A percentile compares a stretch with the other conserved stretches of the same genome.
Conservation (phyloP, 805 yeast species). For the Candida taoyuanica region DNA sequence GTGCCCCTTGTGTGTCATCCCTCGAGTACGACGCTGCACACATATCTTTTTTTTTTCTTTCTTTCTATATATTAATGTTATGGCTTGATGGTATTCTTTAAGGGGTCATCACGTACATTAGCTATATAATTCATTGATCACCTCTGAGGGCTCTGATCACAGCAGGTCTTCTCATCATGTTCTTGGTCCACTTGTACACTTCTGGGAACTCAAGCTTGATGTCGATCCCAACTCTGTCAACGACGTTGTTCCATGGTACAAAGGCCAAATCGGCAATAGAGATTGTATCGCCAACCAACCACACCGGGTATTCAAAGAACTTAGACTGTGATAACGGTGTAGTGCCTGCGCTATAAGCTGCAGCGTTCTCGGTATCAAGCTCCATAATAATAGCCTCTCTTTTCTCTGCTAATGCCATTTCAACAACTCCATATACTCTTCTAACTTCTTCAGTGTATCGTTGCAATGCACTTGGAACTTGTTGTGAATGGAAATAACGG, state of each 20-base stretch:
- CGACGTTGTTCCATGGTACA: constrained; percentile 97
- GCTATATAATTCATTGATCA: constrained; percentile 42
- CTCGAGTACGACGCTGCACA: too few species aligned
- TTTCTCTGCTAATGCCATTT: constrained; percentile 90
- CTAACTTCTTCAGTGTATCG: constrained; percentile 89
- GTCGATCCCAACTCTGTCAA: constrained; percentile 86
- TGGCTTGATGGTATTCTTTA: too few species aligned
- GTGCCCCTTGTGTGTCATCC: too few species aligned
- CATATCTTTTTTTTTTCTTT: too few species aligned
- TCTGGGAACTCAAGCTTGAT: constrained; percentile 87
- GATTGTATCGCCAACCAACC: constrained; percentile 85
- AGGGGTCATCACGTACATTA: too few species aligned
- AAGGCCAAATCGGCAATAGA: constrained; percentile 89
- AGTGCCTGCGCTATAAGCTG: constrained; percentile 82
- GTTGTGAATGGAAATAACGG: constrained; percentile 81
- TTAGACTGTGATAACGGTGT: constrained; percentile 81
- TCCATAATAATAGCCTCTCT: constrained; percentile 89
- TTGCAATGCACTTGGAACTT: constrained; percentile 84
- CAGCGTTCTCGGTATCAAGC: constrained; percentile 80
- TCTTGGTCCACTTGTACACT: constrained; percentile 92
- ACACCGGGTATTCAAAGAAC: constrained; percentile 88
- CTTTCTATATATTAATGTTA: too few species aligned
- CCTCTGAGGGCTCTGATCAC: constrained; percentile 84
- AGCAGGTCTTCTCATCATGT: constrained; percentile 93
- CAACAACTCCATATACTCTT: constrained; percentile 89